These are phyloP conservation scores for Lactifluus rugatus DNA, from an alignment of 768 basidiomycete species.

Conservation along the genomic window DNA sequence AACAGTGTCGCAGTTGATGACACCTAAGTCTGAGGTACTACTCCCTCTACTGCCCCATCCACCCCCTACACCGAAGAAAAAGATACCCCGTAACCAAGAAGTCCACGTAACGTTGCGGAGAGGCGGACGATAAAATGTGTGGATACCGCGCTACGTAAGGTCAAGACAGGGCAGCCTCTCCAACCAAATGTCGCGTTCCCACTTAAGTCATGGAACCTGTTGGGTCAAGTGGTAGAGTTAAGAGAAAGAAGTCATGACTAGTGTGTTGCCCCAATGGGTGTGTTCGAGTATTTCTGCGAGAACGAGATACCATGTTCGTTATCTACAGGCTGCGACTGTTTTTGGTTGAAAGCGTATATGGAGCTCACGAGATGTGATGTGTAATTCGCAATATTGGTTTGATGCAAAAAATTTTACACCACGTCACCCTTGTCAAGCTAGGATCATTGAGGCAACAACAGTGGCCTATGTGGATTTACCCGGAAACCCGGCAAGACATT, in stretches of 20 bases:
- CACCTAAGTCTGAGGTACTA: background rate
- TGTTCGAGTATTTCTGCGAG: slow-evolving; percentile 4
- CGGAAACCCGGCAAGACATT: background rate
- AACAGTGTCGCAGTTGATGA: background rate
- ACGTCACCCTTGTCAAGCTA: background rate
- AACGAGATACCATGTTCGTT: background rate
- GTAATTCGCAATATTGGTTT: background rate
- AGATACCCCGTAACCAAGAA: background rate
- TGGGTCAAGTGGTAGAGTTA: background rate
- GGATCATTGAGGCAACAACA: background rate
- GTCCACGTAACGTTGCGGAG: background rate
- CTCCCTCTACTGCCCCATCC: background rate
- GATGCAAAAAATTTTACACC: background rate
- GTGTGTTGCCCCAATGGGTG: background rate
- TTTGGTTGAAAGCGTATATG: background rate
- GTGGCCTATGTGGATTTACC: too few species aligned
- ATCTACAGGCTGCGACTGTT: background rate
- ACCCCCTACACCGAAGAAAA: background rate
- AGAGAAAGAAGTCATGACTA: background rate
- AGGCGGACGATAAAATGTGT: slow-evolving; percentile 5
- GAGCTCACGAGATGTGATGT: background rate
- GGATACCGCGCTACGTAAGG: background rate
- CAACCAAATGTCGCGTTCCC: background rate
- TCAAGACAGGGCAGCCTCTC: background rate
- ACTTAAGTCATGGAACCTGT: background rate